Evolutionary conservation across 2,329 filamentous ascomycete genomes (phyloP), one percentile per base, ranked within the genome.

Genomic region (Pestalotiopsis sp.): DNA sequence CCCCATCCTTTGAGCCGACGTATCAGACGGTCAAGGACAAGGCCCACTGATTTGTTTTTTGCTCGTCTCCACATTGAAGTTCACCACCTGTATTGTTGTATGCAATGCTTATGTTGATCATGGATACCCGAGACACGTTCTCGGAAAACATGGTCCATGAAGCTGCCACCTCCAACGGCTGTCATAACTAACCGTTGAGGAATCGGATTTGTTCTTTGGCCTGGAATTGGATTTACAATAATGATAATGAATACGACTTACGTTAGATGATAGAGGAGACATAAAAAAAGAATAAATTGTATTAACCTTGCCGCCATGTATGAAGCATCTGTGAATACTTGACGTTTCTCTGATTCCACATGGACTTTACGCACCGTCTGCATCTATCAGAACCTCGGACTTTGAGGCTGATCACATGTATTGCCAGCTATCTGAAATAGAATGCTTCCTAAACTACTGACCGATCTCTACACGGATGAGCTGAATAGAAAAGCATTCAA

Each of bases 1-100:
- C 69, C n/a, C 67, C 69, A 31, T 70, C 70, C 13, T 74, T 72
- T 67, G 72, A 71, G 63, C 65, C 64, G 23, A 66, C 45, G 23
- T 68, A 63, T 2, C 67, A 72, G 49, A 67, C 70, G 36, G 62
- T 71, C 13, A 65, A 64, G 39, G 68, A 70, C 65, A 67, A 60
- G n/a, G 57, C 56, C 45, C 65, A 62, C 11, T 63, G 59, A 62
- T 52, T 7, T 17, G 17, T 23, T 52, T 52, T 52, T 52, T 52
- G 20, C 20, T 52, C 17, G 17, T 52, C 45, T 52, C 45, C 17
- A 17, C 45, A 52, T n/a, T 9, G n/a, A 17, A 60, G 57, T 36
- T n/a, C 20, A 20, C 45, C 20, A n/a, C 17, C 12, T 60, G 23
- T 23, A 38, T 60, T 60, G 58, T 31, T 13, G 31, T 23, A 60